Conservation (phyloP, 176 grass and related monocot genomes). For the Stipa capillata region DNA sequence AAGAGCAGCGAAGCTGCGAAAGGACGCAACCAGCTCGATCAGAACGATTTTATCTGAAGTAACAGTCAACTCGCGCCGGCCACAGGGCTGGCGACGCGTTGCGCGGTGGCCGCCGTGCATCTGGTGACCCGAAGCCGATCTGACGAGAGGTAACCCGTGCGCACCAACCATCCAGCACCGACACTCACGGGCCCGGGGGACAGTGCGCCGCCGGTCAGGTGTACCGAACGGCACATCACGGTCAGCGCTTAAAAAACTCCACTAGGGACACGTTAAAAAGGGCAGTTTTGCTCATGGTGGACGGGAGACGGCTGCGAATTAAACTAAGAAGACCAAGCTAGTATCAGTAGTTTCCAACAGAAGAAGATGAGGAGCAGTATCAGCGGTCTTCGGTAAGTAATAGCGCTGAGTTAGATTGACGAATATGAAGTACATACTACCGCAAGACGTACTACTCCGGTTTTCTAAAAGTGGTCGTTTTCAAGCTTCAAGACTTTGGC, state of each 20-base stretch:
- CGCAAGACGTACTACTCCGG: no score
- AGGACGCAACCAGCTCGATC: background rate
- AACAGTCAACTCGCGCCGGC: background rate
- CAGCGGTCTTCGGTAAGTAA: no score
- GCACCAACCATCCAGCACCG: constrained; percentile 6
- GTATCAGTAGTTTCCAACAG: no score
- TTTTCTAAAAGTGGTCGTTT: no score
- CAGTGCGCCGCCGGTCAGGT: background rate
- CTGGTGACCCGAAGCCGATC: background rate
- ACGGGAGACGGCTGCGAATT: background rate
- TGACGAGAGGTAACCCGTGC: background rate
- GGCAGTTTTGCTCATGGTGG: background rate
- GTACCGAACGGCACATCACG: constrained; percentile 14
- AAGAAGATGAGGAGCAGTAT: no score
- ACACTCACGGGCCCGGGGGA: background rate
- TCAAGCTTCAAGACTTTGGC: no score
- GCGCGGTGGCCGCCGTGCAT: background rate
- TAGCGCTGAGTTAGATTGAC: no score
- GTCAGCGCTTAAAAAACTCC: background rate
- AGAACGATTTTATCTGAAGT: background rate
- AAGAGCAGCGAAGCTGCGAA: background rate
- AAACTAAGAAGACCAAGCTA: background rate
- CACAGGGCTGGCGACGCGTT: constrained; percentile 9
- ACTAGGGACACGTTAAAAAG: background rate
- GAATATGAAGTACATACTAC: no score